phyloP scores from a whole-genome alignment of 768 basidiomycete species.

The Lentinula edodes region DNA sequence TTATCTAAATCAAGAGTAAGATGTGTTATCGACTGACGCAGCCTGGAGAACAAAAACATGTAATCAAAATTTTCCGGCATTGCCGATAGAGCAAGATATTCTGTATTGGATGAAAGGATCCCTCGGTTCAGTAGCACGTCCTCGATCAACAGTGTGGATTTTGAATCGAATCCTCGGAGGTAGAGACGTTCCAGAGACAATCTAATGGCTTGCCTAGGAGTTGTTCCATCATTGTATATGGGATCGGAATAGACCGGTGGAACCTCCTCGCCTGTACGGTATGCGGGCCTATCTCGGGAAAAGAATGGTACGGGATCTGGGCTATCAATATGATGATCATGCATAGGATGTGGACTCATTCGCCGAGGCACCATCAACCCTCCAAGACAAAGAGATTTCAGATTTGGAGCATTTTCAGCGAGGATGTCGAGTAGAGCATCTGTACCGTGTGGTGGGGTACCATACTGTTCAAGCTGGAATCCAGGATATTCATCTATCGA shows the following conservation, averaged over 20 bases:
- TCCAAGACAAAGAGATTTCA: not conserved
- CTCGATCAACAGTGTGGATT: not conserved
- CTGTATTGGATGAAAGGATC: not conserved
- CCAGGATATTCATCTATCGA: slow-evolving; percentile 3
- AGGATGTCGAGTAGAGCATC: not conserved
- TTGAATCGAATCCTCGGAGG: not conserved
- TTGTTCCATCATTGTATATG: not conserved
- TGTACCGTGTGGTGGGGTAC: not conserved
- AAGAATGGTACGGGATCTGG: too few relatives aligned
- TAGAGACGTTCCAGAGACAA: not conserved
- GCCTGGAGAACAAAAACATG: not conserved
- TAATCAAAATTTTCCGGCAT: not conserved
- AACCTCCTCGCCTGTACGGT: not conserved
- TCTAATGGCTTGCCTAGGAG: not conserved
- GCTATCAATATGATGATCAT: too few relatives aligned
- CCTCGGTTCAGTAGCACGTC: not conserved
- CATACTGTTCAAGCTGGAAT: not conserved
- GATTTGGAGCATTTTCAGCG: not conserved
- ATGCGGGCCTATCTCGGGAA: not conserved
- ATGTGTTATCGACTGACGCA: not conserved
- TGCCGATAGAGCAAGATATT: not conserved
- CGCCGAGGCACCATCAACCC: not conserved
- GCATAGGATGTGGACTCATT: too few relatives aligned
- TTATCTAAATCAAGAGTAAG: not conserved
- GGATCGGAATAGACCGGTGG: not conserved